Evolutionary conservation across 495 filamentous ascomycete species (phyloP), one percentile per base, ranked within the genome.

Genomic region (Neurospora terricola): DNA sequence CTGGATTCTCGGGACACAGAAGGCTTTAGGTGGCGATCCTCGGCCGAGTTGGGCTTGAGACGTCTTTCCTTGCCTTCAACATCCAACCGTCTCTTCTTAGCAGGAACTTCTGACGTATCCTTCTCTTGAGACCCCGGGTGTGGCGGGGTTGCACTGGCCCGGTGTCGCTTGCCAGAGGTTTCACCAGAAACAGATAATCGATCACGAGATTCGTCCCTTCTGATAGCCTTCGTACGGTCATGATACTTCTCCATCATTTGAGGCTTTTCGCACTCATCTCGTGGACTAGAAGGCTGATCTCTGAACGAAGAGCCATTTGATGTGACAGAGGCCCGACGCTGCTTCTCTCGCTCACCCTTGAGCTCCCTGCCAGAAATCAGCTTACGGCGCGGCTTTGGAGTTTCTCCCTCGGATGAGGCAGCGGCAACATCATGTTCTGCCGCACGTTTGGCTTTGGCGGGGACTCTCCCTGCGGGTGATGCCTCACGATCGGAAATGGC

Each of bases 71-170:
- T 84, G 48, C 76, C 77, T 5, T 86, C 83, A 3, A 72, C 75
- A 43, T 88, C 87, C 30, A 88, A 71, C 27, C 84, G 84, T 62
- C 87, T 80, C 73, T 82, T 80, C 77, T 89, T 89, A 39, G 81
- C 71, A 23, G 85, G 83, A 38, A 77, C 82, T 84, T 91, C 84
- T 83, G 85, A 78, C 80, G 87, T 74, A 72, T 87, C 86, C 72
- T 84, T 83, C 42, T 87, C 87, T 34, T 84, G 81, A 42, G 84
- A 84, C 37, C 85, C 86, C 70, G 84, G 87, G 72, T 88, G 84
- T 68, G 91, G 89, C 3, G 92, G 91, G 5, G 90, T 92, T 16
- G 84, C 86, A 76, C 91, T 93, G 70, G 84, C 83, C 45, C 91
- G 88, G 75, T 88, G 86, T 59, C 92, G 87, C 77, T 93, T 94